These are phyloP conservation scores for Emydomyces testavorans DNA, from an alignment of 2,329 filamentous ascomycete species.

Conservation along the genomic window DNA sequence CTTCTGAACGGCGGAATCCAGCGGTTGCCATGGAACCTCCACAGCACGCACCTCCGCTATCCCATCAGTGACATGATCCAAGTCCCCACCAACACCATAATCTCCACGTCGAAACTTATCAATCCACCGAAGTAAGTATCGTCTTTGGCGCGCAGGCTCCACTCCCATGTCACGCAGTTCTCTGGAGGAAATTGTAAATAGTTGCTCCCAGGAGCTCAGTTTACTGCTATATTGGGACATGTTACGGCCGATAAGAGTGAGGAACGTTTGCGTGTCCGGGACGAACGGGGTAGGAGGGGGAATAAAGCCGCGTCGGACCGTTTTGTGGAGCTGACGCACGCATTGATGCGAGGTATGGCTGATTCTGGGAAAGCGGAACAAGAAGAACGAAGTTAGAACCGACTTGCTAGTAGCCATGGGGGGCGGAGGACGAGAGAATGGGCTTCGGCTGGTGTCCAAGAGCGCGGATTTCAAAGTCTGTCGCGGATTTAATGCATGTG, in stretches of 20 bases:
- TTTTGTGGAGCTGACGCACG: slow-evolving; percentile 34
- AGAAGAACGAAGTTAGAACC: slow-evolving; percentile 2
- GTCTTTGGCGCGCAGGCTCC: slow-evolving; percentile 68
- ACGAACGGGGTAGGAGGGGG: slow-evolving; percentile 73
- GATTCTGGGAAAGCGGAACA: slow-evolving; percentile 16
- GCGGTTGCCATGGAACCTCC: slow-evolving; percentile 37
- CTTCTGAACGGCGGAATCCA: slow-evolving; percentile 18
- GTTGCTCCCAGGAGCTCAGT: slow-evolving; percentile 77
- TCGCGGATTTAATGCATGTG: neutral
- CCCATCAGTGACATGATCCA: slow-evolving; percentile 57
- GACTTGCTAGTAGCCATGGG: slow-evolving; percentile 12
- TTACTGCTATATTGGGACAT: slow-evolving; percentile 73
- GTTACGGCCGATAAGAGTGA: slow-evolving; percentile 79
- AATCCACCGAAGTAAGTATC: slow-evolving; percentile 79
- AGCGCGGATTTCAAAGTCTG: neutral
- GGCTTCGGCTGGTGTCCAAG: neutral
- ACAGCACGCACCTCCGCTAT: slow-evolving; percentile 48
- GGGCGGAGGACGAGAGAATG: neutral
- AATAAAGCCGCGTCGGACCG: slow-evolving; percentile 35
- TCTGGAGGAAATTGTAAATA: slow-evolving; percentile 68
- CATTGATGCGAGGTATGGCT: slow-evolving; percentile 24
- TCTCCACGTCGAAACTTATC: slow-evolving; percentile 69
- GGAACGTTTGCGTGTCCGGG: slow-evolving; percentile 73
- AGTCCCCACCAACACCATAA: slow-evolving; percentile 72
- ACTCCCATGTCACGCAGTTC: slow-evolving; percentile 76